These are phyloP conservation scores for Aaosphaeria arxii DNA, from an alignment of 2,329 filamentous ascomycete genomes.

Conservation along the genomic window DNA sequence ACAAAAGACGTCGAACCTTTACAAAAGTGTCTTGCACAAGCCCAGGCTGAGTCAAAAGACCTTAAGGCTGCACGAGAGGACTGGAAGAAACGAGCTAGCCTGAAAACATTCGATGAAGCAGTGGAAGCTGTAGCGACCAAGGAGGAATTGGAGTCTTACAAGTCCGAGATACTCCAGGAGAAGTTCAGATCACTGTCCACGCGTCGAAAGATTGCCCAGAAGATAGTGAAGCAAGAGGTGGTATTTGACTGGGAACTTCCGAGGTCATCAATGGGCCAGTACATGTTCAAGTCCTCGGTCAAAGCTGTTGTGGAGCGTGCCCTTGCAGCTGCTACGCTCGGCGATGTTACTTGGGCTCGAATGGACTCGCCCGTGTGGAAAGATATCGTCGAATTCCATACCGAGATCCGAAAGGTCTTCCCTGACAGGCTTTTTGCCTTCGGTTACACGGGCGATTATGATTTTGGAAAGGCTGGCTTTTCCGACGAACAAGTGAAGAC, in stretches of 20 bases:
- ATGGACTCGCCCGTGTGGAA: constrained; percentile 36
- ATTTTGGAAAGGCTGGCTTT: constrained; percentile 36
- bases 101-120: constrained; percentile 37
- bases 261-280: constrained; percentile 33
- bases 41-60: constrained; percentile 18
- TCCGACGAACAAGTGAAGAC: constrained; percentile 27
- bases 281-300: constrained; percentile 31
- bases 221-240: constrained; percentile 16
- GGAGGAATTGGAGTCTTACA: constrained; percentile 24
- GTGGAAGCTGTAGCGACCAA: constrained; percentile 23
- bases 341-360: constrained; percentile 38
- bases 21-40: constrained; percentile 17
- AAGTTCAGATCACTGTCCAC: constrained; percentile 4
- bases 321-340: constrained; percentile 34
- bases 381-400: constrained; percentile 39
- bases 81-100: constrained; percentile 30
- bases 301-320: constrained; percentile 33
- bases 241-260: constrained; percentile 37
- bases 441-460: constrained; percentile 39
- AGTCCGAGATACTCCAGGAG: constrained; percentile 4
- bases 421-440: constrained; percentile 40
- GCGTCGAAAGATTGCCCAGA: constrained; percentile 15
- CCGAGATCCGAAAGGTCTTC: constrained; percentile 29
- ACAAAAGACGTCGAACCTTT: constrained; percentile 30
- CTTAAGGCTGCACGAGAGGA: constrained; percentile 23